Percentiles rank a stretch among this genome's conserved stretches.
Evolutionary conservation across 2,329 filamentous ascomycete genomes (phyloP).

Genomic region (Pseudohalonectria lignicola): DNA sequence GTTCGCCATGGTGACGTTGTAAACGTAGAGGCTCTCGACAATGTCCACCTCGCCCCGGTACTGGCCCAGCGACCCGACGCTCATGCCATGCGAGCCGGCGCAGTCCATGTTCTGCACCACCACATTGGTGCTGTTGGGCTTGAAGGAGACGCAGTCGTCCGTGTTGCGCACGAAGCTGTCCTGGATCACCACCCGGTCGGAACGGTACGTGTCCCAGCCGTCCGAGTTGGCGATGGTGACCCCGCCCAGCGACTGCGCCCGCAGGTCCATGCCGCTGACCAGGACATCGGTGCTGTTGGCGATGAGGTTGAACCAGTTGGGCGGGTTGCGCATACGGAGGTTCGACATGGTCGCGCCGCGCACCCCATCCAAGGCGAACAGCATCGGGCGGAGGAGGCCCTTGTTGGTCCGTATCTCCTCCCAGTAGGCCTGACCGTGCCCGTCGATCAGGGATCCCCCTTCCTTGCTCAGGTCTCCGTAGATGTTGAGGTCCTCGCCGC

Average conservation of each 20-base stretch:
- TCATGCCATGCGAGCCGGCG: slow-evolving; percentile 52
- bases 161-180: slow-evolving; percentile 50
- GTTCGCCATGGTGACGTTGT: slow-evolving; percentile 23
- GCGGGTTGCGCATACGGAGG: slow-evolving; percentile 45
- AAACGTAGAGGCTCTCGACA: slow-evolving; percentile 45
- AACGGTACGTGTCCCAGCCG: slow-evolving; percentile 51
- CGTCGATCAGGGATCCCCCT: slow-evolving; percentile 41
- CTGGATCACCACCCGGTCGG: slow-evolving; percentile 48
- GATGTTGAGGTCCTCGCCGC: slow-evolving; percentile 55
- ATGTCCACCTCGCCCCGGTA: slow-evolving; percentile 44
- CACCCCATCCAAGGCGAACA: slow-evolving; percentile 40
- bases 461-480: slow-evolving; percentile 31
- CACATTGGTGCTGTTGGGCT: slow-evolving; percentile 50
- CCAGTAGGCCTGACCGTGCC: slow-evolving; percentile 56
- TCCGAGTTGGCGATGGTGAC: slow-evolving; percentile 55
- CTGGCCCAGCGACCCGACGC: slow-evolving; percentile 50
- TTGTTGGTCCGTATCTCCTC: slow-evolving; percentile 46
- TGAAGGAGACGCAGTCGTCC: slow-evolving; percentile 49
- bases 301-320: slow-evolving; percentile 45
- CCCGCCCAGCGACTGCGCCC: slow-evolving; percentile 36
- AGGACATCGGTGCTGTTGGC: slow-evolving; percentile 41
- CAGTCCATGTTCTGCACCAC: slow-evolving; percentile 49
- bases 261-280: slow-evolving; percentile 39
- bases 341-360: slow-evolving; percentile 44
- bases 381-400: slow-evolving; percentile 42